Conservation (phyloP, 2,329 filamentous ascomycete species). For the Hansfordia pulvinata region DNA sequence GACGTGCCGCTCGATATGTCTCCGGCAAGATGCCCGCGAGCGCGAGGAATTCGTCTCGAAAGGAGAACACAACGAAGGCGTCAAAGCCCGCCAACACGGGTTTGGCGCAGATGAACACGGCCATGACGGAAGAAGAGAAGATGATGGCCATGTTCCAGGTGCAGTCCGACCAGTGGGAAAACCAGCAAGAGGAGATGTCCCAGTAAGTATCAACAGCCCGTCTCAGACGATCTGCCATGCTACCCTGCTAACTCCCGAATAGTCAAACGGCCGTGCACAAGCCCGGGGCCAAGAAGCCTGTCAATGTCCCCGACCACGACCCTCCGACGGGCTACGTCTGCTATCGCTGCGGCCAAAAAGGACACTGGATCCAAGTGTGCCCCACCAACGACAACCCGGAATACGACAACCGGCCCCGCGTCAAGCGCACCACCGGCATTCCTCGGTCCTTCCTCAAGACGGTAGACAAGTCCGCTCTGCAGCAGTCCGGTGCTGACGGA, state of each 20-base stretch:
- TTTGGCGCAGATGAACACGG: slow-evolving; percentile 55
- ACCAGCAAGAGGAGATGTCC: slow-evolving; percentile 86
- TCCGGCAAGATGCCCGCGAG: slow-evolving; percentile 88
- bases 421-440: slow-evolving; percentile 95
- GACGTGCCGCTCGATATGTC: slow-evolving; percentile 86
- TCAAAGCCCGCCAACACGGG: slow-evolving; percentile 43
- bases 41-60: slow-evolving; percentile 66
- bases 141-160: slow-evolving; percentile 86
- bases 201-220: slow-evolving; percentile 36
- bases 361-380: slow-evolving; percentile 98
- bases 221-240: neutral
- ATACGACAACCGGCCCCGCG: slow-evolving; percentile 82
- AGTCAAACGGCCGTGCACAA: slow-evolving; percentile 52
- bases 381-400: slow-evolving; percentile 97
- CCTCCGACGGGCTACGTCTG: slow-evolving; percentile 91
- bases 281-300: slow-evolving; percentile 48
- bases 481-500: slow-evolving; percentile 66
- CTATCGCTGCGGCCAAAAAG: slow-evolving; percentile 91
- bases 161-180: slow-evolving; percentile 82
- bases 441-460: slow-evolving; percentile 91
- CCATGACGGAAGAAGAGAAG: slow-evolving; percentile 86
- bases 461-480: slow-evolving; percentile 75
- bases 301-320: slow-evolving; percentile 79
- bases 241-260: slow-evolving; percentile 4
- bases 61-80: slow-evolving; percentile 46